Conservation (phyloP, 2,329 filamentous ascomycete genomes). For the Alternaria ventricosa region DNA sequence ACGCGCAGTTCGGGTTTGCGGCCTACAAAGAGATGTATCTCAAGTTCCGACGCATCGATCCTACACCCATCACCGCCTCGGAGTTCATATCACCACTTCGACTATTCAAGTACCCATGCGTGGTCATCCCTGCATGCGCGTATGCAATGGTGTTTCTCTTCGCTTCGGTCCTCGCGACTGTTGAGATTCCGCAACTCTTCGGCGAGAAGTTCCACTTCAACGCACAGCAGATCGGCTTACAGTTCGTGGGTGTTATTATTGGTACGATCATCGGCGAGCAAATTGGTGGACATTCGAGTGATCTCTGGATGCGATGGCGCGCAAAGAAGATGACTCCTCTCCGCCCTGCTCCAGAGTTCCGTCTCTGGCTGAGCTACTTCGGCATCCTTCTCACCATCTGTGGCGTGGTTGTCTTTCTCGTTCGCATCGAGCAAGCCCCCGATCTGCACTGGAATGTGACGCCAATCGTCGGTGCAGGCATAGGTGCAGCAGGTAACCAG, state of each 20-base stretch:
- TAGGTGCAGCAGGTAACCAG: slow-evolving; percentile 63
- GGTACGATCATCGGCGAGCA: slow-evolving; percentile 66
- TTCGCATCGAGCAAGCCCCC: slow-evolving; percentile 56
- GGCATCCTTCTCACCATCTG: slow-evolving; percentile 59
- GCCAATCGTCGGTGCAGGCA: slow-evolving; percentile 61
- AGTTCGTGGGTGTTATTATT: slow-evolving; percentile 64
- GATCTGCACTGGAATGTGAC: slow-evolving; percentile 62
- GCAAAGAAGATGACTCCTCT: slow-evolving; percentile 42
- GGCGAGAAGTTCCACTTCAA: slow-evolving; percentile 63
- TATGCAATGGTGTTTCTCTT: slow-evolving; percentile 67
- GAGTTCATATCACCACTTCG: slow-evolving; percentile 62
- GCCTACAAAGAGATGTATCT: slow-evolving; percentile 55
- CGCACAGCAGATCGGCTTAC: slow-evolving; percentile 64
- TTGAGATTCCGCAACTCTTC: slow-evolving; percentile 67
- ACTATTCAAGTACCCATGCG: slow-evolving; percentile 55
- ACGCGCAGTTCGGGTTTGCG: slow-evolving; percentile 33
- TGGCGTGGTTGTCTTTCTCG: slow-evolving; percentile 62
- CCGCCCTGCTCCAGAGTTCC: slow-evolving; percentile 61
- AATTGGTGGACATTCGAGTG: slow-evolving; percentile 61
- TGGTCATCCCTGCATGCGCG: slow-evolving; percentile 59
- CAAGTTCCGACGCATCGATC: slow-evolving; percentile 60
- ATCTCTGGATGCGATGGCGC: slow-evolving; percentile 59
- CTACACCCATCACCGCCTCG: slow-evolving; percentile 54
- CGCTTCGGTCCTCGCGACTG: slow-evolving; percentile 59
- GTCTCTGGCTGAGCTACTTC: slow-evolving; percentile 64